Base-by-base conservation (phyloP, 805 yeast genomes). In the Hanseniaspora pseudoguilliermondii region DNA sequence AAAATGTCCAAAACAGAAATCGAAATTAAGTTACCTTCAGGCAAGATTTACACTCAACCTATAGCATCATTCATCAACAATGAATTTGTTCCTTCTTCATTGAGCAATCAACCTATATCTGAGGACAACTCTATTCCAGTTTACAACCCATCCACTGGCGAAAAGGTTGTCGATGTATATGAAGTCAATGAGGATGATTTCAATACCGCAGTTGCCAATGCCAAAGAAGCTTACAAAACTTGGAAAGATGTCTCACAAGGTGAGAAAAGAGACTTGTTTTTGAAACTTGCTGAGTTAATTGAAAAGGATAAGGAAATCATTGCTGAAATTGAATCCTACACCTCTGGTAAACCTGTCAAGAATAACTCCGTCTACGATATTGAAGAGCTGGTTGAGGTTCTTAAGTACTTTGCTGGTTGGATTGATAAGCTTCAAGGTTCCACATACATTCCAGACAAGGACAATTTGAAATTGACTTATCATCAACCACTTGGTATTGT, bases 61-160 rank as follows among this genome's bases (percentile, higher is more conserved):
- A 75, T 83, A 39, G 90, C 89, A 56, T 71, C 83, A 59, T 85
- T 83, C 75, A 84, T 85, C 68, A 80, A 84, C 73, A 83, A 83
- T 66, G 84, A 84, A 66, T 83, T 77, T 64, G 83, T 81, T 35
- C 65, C 72, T 44, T 78, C 87, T 13, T 71, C 73, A 43, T 73
- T 75, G 8, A 36, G 46, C 25, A 29, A 29, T 4, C 55, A 79
- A 78, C 5, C 41, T 27, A 27, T 53, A 5, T 38, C 49, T 2
- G 40, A 42, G 8, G 56, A 53, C 8, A 53, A 53, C 36, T 46
- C 46, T 18, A 53, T 71, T n/a, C 65, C 64, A 27, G 61, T 71
- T 1, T 62, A 72, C 54, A 74, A 79, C 60, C 84, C 86, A 2
- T 72, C 81, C 9, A 76, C 77, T 27, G 84, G 79, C 32, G 70